Conservation (phyloP, 2,329 filamentous ascomycete species). For the Epichloe bromicola region DNA sequence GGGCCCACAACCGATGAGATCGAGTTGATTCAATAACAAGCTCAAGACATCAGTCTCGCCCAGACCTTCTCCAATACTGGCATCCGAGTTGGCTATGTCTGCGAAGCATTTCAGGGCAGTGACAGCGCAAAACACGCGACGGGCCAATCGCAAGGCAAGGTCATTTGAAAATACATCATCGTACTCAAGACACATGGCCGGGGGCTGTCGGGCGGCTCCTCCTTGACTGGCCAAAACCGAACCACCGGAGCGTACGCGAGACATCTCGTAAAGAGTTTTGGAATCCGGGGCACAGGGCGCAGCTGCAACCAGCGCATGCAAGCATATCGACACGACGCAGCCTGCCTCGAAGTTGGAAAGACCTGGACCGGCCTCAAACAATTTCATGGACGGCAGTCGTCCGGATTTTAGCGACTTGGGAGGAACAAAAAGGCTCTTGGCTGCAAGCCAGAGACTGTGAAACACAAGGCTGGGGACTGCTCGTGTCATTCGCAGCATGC, state of each 20-base stretch:
- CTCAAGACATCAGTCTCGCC: conserved; percentile 31
- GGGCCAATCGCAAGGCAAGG: conserved; percentile 44
- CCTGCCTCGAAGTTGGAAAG: conserved; percentile 36
- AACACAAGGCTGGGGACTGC: conserved; percentile 45
- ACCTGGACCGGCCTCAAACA: conserved; percentile 4
- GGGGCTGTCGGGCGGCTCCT: conserved; percentile 31
- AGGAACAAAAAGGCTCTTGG: conserved; percentile 47
- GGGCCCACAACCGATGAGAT: conserved; percentile 34
- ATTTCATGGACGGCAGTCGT: conserved; percentile 15
- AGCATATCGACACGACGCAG: conserved; percentile 43
- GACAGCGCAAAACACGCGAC: conserved; percentile 45
- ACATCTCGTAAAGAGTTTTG: conserved; percentile 43
- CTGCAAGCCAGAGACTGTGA: conserved; percentile 51
- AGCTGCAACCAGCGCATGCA: conserved; percentile 48
- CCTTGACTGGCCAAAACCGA: conserved; percentile 34
- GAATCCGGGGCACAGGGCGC: conserved; percentile 37
- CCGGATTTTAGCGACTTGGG: conserved; percentile 31
- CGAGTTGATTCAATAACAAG: conserved; percentile 39
- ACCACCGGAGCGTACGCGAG: conserved; percentile 43
- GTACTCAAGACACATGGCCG: conserved; percentile 42
- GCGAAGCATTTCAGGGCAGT: conserved; percentile 38
- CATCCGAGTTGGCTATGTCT: conserved; percentile 26
- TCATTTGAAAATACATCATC: conserved; percentile 51
- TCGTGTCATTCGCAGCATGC: conserved; percentile 46
- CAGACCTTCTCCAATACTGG: conserved; percentile 17